phyloP scores from a whole-genome alignment of 2,329 filamentous ascomycete genomes.

The Talaromyces amestolkiae region DNA sequence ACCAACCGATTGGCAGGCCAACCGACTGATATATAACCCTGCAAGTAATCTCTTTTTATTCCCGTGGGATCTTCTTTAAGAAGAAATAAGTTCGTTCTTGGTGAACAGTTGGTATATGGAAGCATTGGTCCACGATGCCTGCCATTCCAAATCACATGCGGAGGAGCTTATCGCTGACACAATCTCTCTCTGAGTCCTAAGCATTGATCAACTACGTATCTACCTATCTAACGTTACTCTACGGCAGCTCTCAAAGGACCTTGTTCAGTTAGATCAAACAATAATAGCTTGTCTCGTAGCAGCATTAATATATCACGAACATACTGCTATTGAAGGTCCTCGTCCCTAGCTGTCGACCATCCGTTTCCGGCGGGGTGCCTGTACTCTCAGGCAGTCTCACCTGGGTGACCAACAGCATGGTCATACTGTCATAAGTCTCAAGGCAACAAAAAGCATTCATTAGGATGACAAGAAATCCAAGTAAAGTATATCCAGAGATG shows the following conservation, averaged over 20 bases:
- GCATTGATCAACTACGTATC: not conserved
- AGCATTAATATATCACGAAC: not conserved
- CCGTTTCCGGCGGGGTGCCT: constrained; percentile 14
- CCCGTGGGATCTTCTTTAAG: too few species aligned
- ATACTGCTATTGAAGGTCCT: not conserved
- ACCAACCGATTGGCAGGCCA: not conserved
- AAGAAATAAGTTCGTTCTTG: not conserved
- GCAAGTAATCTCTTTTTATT: too few species aligned
- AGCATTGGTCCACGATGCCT: not conserved
- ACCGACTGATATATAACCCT: not conserved
- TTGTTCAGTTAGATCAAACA: not conserved
- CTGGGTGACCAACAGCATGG: not conserved
- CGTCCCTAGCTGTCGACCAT: not conserved
- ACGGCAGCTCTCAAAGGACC: not conserved
- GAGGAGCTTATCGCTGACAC: constrained; percentile 7
- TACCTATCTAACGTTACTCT: not conserved
- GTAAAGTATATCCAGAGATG: not conserved
- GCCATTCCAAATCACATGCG: not conserved
- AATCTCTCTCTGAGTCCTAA: not conserved
- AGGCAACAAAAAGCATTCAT: not conserved
- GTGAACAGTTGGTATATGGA: not conserved
- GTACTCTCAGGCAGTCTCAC: constrained; percentile 2
- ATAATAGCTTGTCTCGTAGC: not conserved
- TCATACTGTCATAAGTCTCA: not conserved
- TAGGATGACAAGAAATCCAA: not conserved